Conservation (phyloP, 1,284 basidiomycete species). For the Jaminaea rosea region DNA sequence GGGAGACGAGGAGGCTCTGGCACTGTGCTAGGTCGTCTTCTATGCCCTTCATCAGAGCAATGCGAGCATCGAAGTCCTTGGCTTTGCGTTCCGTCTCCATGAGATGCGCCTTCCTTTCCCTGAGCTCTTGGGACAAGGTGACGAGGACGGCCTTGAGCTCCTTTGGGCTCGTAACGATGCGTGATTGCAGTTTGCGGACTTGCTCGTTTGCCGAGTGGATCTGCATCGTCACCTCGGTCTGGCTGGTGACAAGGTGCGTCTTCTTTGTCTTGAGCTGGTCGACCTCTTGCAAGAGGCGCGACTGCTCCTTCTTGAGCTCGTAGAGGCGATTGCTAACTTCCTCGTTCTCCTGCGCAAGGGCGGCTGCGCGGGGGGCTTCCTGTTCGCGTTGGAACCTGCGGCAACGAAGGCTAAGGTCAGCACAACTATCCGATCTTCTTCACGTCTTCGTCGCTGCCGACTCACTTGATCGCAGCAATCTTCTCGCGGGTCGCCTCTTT, state of each 20-base stretch:
- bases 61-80: neutral
- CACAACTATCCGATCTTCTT: neutral
- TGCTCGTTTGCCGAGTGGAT: neutral
- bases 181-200: neutral
- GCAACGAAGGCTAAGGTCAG: neutral
- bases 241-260: neutral
- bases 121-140: neutral
- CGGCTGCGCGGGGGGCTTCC: neutral
- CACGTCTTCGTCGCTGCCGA: neutral
- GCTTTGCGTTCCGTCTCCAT: neutral
- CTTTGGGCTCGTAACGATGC: neutral
- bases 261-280: neutral
- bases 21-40: neutral
- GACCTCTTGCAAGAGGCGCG: neutral
- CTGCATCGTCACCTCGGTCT: neutral
- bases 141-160: neutral
- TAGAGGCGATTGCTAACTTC: neutral
- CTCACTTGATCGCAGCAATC: neutral
- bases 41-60: neutral
- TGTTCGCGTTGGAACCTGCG: neutral
- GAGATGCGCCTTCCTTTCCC: neutral
- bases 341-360: neutral
- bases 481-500: neutral
- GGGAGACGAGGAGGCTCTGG: neutral
- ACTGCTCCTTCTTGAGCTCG: neutral